Evolutionary conservation across 2,329 filamentous ascomycete species (phyloP).

Genomic region (Monilinia aucupariae): DNA sequence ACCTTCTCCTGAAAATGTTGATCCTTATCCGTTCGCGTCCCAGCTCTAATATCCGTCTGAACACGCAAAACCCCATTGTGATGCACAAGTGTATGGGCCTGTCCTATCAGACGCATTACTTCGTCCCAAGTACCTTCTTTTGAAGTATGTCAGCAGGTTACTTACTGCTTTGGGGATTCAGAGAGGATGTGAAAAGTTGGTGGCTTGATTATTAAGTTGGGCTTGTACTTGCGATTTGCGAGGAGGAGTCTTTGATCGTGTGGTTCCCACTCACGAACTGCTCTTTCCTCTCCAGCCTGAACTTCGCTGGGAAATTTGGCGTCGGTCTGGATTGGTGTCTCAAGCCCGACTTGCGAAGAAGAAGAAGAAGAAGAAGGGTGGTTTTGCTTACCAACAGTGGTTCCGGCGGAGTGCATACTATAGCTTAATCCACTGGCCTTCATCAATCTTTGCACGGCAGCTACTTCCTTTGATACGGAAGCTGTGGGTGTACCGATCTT

Average conservation of each 20-base stretch:
- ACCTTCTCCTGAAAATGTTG: constrained; percentile 34
- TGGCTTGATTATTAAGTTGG: background rate
- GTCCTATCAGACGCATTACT: constrained; percentile 79
- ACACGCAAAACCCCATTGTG: constrained; percentile 72
- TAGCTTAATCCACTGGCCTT: constrained; percentile 75
- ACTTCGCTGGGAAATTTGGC: no score
- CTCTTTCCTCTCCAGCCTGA: no score
- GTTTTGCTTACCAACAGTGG: constrained; percentile 68
- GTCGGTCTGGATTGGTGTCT: no score
- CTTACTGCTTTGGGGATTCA: no score
- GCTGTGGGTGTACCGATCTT: constrained; percentile 74
- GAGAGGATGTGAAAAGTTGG: no score
- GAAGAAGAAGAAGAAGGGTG: background rate
- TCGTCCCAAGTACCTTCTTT: constrained; percentile 87
- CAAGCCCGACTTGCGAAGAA: no score
- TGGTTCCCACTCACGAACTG: no score
- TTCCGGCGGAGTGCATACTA: constrained; percentile 89
- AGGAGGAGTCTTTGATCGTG: no score
- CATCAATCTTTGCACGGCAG: constrained; percentile 80
- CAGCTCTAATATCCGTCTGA: constrained; percentile 82
- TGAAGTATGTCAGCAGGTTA: no score
- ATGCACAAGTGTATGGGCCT: constrained; percentile 75
- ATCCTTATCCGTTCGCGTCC: constrained; percentile 45
- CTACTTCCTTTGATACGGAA: constrained; percentile 78
- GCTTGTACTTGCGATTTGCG: no score